A percentile compares a stretch with the other conserved stretches of the same genome.
These are phyloP conservation scores for Trapa incisa DNA, from an alignment of 345 rosid species.

Conservation along the genomic window DNA sequence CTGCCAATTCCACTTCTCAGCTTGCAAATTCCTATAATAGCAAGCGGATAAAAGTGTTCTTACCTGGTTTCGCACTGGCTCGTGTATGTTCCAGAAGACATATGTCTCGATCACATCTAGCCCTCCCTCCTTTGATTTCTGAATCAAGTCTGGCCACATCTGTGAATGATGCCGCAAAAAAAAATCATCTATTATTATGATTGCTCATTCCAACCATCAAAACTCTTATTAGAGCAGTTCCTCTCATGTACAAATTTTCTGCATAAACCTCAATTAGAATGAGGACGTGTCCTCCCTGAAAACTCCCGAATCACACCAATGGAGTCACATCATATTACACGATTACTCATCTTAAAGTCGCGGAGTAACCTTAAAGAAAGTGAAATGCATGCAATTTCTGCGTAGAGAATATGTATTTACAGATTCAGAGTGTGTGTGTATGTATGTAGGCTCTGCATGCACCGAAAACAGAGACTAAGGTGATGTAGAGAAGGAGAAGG, in stretches of 20 bases:
- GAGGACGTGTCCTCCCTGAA: too few species aligned
- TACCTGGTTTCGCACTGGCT: slow-evolving; percentile 77
- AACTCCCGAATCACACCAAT: too few species aligned
- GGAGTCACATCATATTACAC: not conserved
- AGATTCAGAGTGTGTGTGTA: not conserved
- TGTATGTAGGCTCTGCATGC: not conserved
- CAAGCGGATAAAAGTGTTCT: not conserved
- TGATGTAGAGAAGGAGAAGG: not conserved
- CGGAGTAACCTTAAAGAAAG: not conserved
- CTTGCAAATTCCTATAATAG: not conserved
- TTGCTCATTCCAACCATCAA: too few species aligned
- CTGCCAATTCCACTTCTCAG: not conserved
- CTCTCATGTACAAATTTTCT: too few species aligned
- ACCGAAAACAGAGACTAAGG: not conserved
- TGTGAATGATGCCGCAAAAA: not conserved
- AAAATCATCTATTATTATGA: not conserved
- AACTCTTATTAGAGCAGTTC: too few species aligned
- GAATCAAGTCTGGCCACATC: slow-evolving; percentile 5
- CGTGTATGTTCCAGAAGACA: slow-evolving; percentile 15
- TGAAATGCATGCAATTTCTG: not conserved
- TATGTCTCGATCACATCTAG: not conserved
- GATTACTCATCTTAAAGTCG: not conserved
- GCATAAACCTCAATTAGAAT: too few species aligned
- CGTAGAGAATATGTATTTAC: not conserved
- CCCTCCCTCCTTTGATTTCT: slow-evolving; percentile 1